Evolutionary conservation across 768 basidiomycete species (phyloP).

Genomic region (Hygrophoropsis aurantiaca): DNA sequence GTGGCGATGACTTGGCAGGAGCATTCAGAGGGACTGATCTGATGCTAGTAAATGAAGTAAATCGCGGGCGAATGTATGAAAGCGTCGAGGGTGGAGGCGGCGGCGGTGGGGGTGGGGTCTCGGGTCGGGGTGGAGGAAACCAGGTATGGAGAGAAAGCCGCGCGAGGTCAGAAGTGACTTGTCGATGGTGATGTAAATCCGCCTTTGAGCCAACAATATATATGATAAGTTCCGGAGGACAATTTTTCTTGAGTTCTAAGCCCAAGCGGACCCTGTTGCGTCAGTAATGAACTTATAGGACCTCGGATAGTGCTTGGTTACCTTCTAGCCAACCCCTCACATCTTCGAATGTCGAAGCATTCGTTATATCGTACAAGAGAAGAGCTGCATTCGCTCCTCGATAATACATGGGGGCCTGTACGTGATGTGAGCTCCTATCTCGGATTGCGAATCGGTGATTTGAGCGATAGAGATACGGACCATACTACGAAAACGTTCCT

Average conservation of each 20-base stretch:
- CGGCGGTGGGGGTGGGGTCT: slow-evolving; percentile 63
- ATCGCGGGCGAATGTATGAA: slow-evolving; percentile 35
- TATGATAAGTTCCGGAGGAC: slow-evolving; percentile 83
- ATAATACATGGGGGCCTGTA: slow-evolving; percentile 94
- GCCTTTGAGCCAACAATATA: slow-evolving; percentile 96
- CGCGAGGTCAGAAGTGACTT: slow-evolving; percentile 80
- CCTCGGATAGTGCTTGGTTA: slow-evolving; percentile 2
- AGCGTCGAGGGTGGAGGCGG: slow-evolving; percentile 48
- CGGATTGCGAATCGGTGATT: slow-evolving; percentile 3
- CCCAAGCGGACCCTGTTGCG: slow-evolving; percentile 12
- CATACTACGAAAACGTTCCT: slow-evolving; percentile 92
- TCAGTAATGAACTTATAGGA: neutral
- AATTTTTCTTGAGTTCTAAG: slow-evolving; percentile 87
- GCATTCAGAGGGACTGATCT: slow-evolving; percentile 60
- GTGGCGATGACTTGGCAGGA: slow-evolving; percentile 44
- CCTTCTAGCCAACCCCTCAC: slow-evolving; percentile 91
- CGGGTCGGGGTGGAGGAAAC: slow-evolving; percentile 80
- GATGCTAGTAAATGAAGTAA: slow-evolving; percentile 43
- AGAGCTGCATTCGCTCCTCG: slow-evolving; percentile 94
- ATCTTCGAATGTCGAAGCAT: slow-evolving; percentile 84
- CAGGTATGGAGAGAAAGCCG: slow-evolving; percentile 82
- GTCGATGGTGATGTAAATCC: slow-evolving; percentile 68
- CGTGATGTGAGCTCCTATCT: slow-evolving; percentile 10
- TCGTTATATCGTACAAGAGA: slow-evolving; percentile 94
- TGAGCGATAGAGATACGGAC: slow-evolving; percentile 38